Evolutionary conservation across 805 yeast species (phyloP).

Genomic region (Blastobotrys mokoenaii): DNA sequence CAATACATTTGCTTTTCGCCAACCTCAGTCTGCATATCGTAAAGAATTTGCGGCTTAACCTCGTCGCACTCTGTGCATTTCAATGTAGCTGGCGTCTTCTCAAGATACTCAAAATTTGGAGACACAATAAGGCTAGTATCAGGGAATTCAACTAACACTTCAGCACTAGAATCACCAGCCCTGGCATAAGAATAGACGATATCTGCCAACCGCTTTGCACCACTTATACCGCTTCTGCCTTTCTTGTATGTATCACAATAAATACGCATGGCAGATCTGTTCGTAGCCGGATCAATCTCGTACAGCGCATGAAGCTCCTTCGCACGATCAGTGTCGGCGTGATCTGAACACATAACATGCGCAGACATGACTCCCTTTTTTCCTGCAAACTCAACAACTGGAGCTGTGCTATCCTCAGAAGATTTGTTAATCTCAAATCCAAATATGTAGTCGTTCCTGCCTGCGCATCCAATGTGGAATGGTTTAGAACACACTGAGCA

Average conservation of each 20-base stretch:
- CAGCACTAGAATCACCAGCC: too few species aligned
- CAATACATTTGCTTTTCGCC: conserved; percentile 5
- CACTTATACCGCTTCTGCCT: conserved; percentile 3
- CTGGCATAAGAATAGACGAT: too few species aligned
- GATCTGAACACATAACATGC: conserved; percentile 19
- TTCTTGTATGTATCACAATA: conserved; percentile 22
- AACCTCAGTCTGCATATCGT: background rate
- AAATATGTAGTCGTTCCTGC: conserved; percentile 34
- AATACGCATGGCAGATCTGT: conserved; percentile 25
- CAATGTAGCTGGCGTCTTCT: too few species aligned
- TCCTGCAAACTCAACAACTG: conserved; percentile 1
- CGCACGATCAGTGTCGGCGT: conserved; percentile 25
- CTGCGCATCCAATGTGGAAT: conserved; percentile 54
- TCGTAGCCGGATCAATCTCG: conserved; percentile 18
- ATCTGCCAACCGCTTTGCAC: conserved; percentile 5
- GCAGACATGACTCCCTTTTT: conserved; percentile 18
- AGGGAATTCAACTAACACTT: too few species aligned
- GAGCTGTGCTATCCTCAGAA: too few species aligned
- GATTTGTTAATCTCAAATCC: conserved; percentile 39
- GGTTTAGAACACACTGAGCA: conserved; percentile 40
- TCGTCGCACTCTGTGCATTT: too few species aligned
- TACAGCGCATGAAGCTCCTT: conserved; percentile 15
- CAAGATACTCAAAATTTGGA: too few species aligned
- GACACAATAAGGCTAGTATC: too few species aligned
- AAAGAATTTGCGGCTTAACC: background rate